Conservation (phyloP, 2,329 filamentous ascomycete genomes). For the Polytolypa hystricis region DNA sequence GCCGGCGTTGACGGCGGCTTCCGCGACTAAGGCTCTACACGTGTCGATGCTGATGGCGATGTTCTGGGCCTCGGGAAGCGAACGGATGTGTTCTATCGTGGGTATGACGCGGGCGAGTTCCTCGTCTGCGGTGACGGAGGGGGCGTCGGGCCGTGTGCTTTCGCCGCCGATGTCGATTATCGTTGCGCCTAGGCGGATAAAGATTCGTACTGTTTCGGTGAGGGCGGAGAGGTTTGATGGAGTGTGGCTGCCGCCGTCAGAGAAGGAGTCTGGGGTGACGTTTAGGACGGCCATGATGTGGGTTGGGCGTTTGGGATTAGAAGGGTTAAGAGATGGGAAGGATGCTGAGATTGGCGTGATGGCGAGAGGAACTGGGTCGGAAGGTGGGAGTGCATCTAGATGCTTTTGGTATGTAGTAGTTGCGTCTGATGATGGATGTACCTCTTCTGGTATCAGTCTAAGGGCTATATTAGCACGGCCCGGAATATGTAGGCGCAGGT, state of each 20-base stretch:
- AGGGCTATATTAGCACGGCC: background rate
- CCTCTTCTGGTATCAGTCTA: conserved; percentile 33
- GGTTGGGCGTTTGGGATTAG: conserved; percentile 48
- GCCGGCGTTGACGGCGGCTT: conserved; percentile 62
- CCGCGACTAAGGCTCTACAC: conserved; percentile 74
- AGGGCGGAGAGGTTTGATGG: conserved; percentile 40
- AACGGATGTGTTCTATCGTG: conserved; percentile 61
- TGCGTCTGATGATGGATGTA: conserved; percentile 20
- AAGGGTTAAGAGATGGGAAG: conserved; percentile 47
- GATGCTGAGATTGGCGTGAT: conserved; percentile 27
- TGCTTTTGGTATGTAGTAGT: conserved; percentile 24
- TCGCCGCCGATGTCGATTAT: conserved; percentile 92
- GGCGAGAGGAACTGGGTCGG: conserved; percentile 26
- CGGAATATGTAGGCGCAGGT: conserved; percentile 7
- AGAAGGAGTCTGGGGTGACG: conserved; percentile 92
- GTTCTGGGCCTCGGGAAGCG: conserved; percentile 48
- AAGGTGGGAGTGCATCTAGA: conserved; percentile 24
- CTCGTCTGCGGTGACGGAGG: conserved; percentile 57
- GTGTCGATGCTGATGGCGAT: conserved; percentile 85
- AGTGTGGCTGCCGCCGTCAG: conserved; percentile 64
- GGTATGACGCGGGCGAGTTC: conserved; percentile 71
- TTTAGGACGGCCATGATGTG: conserved; percentile 91
- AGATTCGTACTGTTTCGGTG: conserved; percentile 45
- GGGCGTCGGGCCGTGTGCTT: conserved; percentile 70
- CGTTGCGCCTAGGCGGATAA: conserved; percentile 60